Evolutionary conservation across 192 early-diverging fungal genomes (phyloP), one percentile per base, ranked within the genome.

Genomic region (Coemansia sp.): DNA sequence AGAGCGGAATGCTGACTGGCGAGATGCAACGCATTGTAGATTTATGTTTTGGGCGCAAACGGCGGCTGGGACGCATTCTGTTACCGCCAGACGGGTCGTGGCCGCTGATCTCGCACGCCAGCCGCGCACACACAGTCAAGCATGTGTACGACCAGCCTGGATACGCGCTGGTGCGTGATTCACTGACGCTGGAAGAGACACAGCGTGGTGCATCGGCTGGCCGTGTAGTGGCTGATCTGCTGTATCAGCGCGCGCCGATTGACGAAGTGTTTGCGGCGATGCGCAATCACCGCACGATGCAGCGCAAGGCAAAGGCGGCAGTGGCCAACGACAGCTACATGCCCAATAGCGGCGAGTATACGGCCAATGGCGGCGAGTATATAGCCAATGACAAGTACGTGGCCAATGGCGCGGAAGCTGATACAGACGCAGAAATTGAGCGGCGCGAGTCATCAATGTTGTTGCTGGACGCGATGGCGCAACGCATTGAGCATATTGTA

Each of bases 21-120:
- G 68, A 74, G 48, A 81, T 81, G 78, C 78, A 81, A 59, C 43
- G 54, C 12, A 81, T 81, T 45, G 78, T 81, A 6, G 78, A 81
- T 23, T 54, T 81, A 49, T 81, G 78, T 41, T 68, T 81, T 59
- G 65, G 65, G 8, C 78, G 78, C 60, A 81, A 81, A 51, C 78
- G 78, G 20, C 60, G 78, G 32, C 73, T 81, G 0, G 78, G 78
- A 6, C 64, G 78, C 53, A 81, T 81, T 16, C 63, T 81, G n/a
- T 56, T 81, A 51, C 78, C 78, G 50, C 78, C 68, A 29, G 90
- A 91, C 69, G 88, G 88, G 3, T 88, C 88, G 5, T 91, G 90
- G 90, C 88, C 88, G 53, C 66, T 91, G 43, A 89, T 91, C 23
- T 88, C 88, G n/a, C 88, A 89, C 61, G 79, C 88, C 20, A 75